These are phyloP conservation scores for Paecilomyces variotii DNA, from an alignment of 2,329 filamentous ascomycete species.

Conservation along the genomic window DNA sequence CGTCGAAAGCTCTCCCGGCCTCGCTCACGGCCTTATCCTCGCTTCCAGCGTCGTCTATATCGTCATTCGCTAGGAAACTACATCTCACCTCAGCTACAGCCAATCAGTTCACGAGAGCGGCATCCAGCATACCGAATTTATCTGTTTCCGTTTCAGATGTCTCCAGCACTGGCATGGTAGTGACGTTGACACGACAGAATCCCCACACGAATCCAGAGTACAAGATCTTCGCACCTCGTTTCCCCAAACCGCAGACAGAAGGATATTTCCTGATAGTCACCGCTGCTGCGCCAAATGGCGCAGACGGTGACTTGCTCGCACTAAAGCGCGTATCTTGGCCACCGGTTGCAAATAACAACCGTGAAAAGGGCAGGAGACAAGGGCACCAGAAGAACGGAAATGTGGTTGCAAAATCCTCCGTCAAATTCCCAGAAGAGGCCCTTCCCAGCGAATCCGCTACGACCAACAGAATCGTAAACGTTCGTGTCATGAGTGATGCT, in stretches of 20 bases:
- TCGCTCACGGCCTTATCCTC: conserved; percentile 24
- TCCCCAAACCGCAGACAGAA: conserved; percentile 90
- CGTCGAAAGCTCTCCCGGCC: conserved; percentile 17
- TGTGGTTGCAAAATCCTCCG: conserved; percentile 18
- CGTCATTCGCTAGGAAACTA: conserved; percentile 20
- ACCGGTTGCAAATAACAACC: conserved; percentile 18
- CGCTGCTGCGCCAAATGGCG: conserved; percentile 26
- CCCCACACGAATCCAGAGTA: conserved; percentile 56
- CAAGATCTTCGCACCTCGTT: conserved; percentile 76
- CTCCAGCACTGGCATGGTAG: conserved; percentile 53
- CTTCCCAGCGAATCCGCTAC: conserved; percentile 16
- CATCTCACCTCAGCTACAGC: conserved; percentile 15
- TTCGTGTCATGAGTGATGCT: conserved; percentile 75
- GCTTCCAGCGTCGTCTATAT: conserved; percentile 17
- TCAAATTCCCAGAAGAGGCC: conserved; percentile 22
- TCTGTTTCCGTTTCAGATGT: conserved; percentile 53
- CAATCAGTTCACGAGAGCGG: conserved; percentile 46
- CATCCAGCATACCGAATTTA: conserved; percentile 62
- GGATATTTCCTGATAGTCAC: conserved; percentile 82
- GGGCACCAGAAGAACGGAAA: conserved; percentile 5
- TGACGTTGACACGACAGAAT: conserved; percentile 58
- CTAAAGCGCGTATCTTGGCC: conserved; percentile 81
- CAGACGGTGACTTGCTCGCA: conserved; percentile 68
- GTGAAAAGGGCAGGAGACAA: conserved; percentile 9
- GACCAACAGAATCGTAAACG: conserved; percentile 56